Base-by-base conservation (phyloP, 768 basidiomycete genomes). In the Lactifluus volemus region DNA sequence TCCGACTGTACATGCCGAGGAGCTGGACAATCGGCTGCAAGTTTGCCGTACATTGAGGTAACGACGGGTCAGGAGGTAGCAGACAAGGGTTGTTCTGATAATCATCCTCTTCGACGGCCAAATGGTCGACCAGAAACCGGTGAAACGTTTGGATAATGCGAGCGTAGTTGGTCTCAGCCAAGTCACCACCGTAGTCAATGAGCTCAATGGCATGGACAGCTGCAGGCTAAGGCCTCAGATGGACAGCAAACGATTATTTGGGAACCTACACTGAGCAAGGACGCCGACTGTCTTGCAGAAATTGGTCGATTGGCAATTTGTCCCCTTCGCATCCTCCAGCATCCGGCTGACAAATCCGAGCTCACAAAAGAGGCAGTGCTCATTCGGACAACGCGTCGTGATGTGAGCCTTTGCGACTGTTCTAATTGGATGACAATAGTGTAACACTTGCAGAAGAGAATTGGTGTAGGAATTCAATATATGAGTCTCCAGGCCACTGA, bases 381-480 rank as follows among this genome's bases (percentile, higher is more conserved):
- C 96, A 65, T 87, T 81, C 34, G 82, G 81, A 71, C 97, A 98
- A 54, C 88, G 83, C 2, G 87, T 89, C 0, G 88, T 88, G 63
- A 94, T 94, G 70, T 99, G 96, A 0, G 89, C 89, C 71, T 91
- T 97, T 12, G 95, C 93, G 44, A 96, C 75, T 29, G 74, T 77
- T 41, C 96, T 81, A 39, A 99, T 82, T 1, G 95, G 89, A 14
- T 74, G 67, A 21, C 79, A 81, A 73, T 92, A 95, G 70, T 97
- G 89, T 74, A 98, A 82, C n/a, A 88, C 83, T 72, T 99, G 95
- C 1, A 96, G 73, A 34, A 97, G 71, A 1, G 90, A 76, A 70
- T 99, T 99, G 15, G 95, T 96, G 74, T 98, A 99, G 5, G 94
- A 99, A 71, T 98, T 96, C 48, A 92, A 78, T 60, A 99, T 98